Evolutionary conservation across 495 filamentous ascomycete genomes (phyloP), one percentile per base, ranked within the genome.

Genomic region (Lindgomyces ingoldianus): DNA sequence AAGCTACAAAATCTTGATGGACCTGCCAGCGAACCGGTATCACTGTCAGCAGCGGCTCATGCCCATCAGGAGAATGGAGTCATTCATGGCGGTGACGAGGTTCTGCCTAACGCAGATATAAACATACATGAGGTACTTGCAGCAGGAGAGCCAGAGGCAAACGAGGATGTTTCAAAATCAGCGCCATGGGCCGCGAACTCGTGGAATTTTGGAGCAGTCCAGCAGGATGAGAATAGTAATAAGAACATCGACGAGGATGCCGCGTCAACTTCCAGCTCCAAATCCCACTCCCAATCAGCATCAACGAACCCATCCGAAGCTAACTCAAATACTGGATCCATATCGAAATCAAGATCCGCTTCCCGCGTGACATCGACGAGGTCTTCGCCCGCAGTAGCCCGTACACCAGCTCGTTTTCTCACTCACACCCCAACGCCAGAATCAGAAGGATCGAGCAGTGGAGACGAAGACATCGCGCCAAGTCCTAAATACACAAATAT

Each of bases 391-490:
- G 56, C 42, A 14, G 42, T 48, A 8, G 16, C 25, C 18, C 57
- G 48, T 53, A 26, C 16, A 52, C 57, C 57, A 25, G 57, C 57
- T 1, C 57, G 57, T 21, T 61, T 30, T 27, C 47, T 61, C 25
- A 61, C 26, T 10, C 57, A 61, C n/a, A 51, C 57, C 12, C 57
- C 57, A 12, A 52, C 57, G 19, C 57, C 56, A 33, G 26, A 44
- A 27, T 39, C 33, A 39, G 33, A 1, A 27, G 46, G 11, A 9
- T 53, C 58, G 11, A 45, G 46, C 48, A 44, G 30, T 30, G 46
- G 50, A n/a, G 58, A 39, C 2, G 47, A 54, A 33, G 41, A 29
- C 11, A 39, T 30, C 25, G 47, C 33, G 18, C 47, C 29, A 14
- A 33, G 46, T 10, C 46, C 24, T 12, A 44, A 45, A 61, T 44